A percentile compares a stretch with the other conserved stretches of the same genome.
Evolutionary conservation across 2,329 filamentous ascomycete species (phyloP).

Genomic region (Sordariomycetes sp.): DNA sequence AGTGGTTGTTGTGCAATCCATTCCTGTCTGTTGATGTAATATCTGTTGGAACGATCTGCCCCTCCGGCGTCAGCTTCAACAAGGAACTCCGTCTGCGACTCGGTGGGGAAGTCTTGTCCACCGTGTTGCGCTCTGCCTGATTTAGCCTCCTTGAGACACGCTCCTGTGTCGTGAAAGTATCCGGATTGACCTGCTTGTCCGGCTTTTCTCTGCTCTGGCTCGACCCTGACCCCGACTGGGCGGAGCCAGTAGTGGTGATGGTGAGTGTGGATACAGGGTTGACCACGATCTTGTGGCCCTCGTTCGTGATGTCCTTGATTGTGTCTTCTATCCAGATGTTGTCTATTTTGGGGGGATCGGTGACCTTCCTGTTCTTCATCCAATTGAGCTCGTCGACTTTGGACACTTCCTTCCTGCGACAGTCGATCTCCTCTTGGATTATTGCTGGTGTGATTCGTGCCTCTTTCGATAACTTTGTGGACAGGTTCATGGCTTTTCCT

Average conservation of each 20-base stretch:
- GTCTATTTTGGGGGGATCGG: not conserved
- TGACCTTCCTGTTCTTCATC: not conserved
- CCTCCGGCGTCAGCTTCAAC: slow-evolving; percentile 2
- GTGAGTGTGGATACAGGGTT: slow-evolving; percentile 46
- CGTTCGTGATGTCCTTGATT: slow-evolving; percentile 12
- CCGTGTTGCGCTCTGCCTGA: not conserved
- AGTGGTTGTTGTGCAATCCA: not conserved
- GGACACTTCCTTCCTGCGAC: slow-evolving; percentile 4
- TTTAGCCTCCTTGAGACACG: not conserved
- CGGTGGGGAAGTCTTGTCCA: not conserved
- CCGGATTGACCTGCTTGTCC: not conserved
- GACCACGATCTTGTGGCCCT: slow-evolving; percentile 10
- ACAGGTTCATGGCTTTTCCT: too few relatives aligned
- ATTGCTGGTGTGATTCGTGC: slow-evolving; percentile 4
- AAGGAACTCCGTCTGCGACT: slow-evolving; percentile 2
- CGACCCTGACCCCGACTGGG: slow-evolving; percentile 14
- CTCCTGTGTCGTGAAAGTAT: too few relatives aligned
- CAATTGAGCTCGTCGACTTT: slow-evolving; percentile 3
- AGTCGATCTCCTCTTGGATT: slow-evolving; percentile 6
- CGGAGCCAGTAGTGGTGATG: slow-evolving; percentile 54
- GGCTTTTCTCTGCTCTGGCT: slow-evolving; percentile 6
- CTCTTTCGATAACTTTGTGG: too few relatives aligned
- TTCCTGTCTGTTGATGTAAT: not conserved
- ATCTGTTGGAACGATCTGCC: slow-evolving; percentile 1
- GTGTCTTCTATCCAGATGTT: slow-evolving; percentile 12